These are phyloP conservation scores for Achaetomium macrosporum DNA, from an alignment of 2,329 filamentous ascomycete genomes.

Conservation along the genomic window DNA sequence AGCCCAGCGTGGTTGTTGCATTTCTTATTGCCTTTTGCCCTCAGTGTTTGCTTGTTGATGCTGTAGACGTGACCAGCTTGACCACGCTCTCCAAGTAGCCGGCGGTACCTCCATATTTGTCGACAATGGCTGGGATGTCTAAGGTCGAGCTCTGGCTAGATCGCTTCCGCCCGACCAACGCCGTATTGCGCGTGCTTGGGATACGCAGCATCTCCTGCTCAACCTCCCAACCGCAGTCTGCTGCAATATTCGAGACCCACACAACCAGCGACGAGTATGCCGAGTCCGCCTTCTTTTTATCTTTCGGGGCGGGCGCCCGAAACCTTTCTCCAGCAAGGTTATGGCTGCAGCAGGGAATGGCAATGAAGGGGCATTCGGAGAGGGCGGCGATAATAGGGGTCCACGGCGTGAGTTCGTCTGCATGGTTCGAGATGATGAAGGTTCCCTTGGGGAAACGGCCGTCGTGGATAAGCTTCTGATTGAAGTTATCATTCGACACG, in stretches of 20 bases:
- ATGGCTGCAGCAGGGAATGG: slow-evolving; percentile 94
- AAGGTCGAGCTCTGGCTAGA: slow-evolving; percentile 27
- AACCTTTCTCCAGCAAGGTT: slow-evolving; percentile 69
- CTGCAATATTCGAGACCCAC: slow-evolving; percentile 66
- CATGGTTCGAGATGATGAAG: slow-evolving; percentile 96
- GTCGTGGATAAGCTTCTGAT: slow-evolving; percentile 36
- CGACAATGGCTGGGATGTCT: slow-evolving; percentile 41
- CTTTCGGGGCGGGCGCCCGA: slow-evolving; percentile 56
- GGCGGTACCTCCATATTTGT: slow-evolving; percentile 48
- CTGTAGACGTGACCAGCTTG: slow-evolving; percentile 44
- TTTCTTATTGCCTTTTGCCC: not conserved
- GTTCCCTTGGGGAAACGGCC: slow-evolving; percentile 68
- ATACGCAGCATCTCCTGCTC: slow-evolving; percentile 87
- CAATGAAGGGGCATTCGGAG: slow-evolving; percentile 75
- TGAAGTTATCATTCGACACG: slow-evolving; percentile 15
- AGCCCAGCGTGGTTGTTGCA: slow-evolving; percentile 1
- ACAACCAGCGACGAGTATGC: slow-evolving; percentile 78
- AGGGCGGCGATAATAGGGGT: slow-evolving; percentile 80
- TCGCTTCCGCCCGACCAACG: slow-evolving; percentile 62
- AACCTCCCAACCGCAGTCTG: slow-evolving; percentile 65
- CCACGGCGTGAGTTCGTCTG: slow-evolving; percentile 93
- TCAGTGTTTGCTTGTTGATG: slow-evolving; percentile 5
- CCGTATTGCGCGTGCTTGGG: slow-evolving; percentile 83
- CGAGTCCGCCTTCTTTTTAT: slow-evolving; percentile 50
- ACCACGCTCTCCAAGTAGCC: slow-evolving; percentile 56